Conservation (phyloP, 495 filamentous ascomycete genomes). For the Neurospora africana region DNA sequence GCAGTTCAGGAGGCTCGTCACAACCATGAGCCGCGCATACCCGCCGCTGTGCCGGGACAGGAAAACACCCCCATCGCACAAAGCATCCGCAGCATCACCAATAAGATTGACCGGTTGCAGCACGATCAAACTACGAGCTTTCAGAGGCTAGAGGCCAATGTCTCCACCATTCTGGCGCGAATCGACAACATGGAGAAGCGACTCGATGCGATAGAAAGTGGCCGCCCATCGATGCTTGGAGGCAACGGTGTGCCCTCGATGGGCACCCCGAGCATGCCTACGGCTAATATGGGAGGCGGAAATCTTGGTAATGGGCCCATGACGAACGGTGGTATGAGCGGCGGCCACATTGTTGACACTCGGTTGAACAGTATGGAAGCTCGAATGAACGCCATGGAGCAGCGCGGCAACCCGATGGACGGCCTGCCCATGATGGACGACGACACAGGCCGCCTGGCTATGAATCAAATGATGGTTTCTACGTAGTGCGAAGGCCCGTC, state of each 20-base stretch:
- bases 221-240: constrained; percentile 13
- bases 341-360: constrained; percentile 21
- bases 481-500: not conserved
- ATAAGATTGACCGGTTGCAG: constrained; percentile 37
- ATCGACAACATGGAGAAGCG: constrained; percentile 32
- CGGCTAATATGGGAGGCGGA: constrained; percentile 24
- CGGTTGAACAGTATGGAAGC: constrained; percentile 31
- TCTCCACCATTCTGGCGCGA: constrained; percentile 15
- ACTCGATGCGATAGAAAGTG: constrained; percentile 28
- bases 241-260: constrained; percentile 17
- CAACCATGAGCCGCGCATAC: constrained; percentile 38
- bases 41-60: constrained; percentile 30
- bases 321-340: constrained; percentile 20
- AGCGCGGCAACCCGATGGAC: constrained; percentile 29
- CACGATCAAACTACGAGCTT: constrained; percentile 33
- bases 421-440: constrained; percentile 38
- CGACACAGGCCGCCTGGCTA: constrained; percentile 22
- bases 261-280: constrained; percentile 21
- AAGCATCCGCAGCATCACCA: constrained; percentile 32
- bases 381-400: constrained; percentile 30
- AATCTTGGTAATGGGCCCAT: constrained; percentile 15
- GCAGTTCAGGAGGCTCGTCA: constrained; percentile 35
- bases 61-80: constrained; percentile 37
- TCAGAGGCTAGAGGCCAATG: constrained; percentile 8
- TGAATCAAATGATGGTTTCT: constrained; percentile 9